phyloP scores from a whole-genome alignment of 1,139 yeast genomes.

The Geotrichum bryndzae region DNA sequence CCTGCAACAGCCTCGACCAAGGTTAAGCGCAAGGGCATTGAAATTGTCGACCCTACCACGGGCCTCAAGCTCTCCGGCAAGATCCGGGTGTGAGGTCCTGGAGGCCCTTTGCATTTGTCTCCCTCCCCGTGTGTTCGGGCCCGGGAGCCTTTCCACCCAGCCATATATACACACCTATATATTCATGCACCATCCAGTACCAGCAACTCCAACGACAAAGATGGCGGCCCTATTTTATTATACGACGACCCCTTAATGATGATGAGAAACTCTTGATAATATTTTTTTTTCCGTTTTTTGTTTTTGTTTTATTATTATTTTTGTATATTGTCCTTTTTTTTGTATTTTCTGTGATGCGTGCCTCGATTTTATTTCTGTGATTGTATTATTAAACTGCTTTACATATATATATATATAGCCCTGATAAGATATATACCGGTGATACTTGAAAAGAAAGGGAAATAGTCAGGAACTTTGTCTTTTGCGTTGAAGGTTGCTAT shows the following conservation, averaged over 20 bases:
- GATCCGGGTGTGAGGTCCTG: conserved; percentile 18
- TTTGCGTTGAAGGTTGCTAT: no score
- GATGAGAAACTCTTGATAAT: background rate
- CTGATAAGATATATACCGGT: background rate
- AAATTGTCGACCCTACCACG: conserved; percentile 73
- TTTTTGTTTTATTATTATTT: no score
- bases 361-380: background rate
- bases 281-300: background rate
- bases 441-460: background rate
- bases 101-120: background rate
- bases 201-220: background rate
- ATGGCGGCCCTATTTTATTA: background rate
- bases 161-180: no score
- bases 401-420: background rate
- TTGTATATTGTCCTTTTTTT: background rate
- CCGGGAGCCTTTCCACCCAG: no score
- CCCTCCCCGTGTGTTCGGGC: background rate
- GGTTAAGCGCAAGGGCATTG: conserved; percentile 43
- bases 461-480: no score
- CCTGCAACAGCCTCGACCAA: background rate
- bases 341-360: background rate
- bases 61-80: conserved; percentile 49
- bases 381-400: background rate
- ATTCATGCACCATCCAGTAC: background rate
- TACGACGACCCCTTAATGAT: background rate